These are phyloP conservation scores for Cymodocea nodosa DNA, from an alignment of 116 monocot genomes.

Conservation along the genomic window DNA sequence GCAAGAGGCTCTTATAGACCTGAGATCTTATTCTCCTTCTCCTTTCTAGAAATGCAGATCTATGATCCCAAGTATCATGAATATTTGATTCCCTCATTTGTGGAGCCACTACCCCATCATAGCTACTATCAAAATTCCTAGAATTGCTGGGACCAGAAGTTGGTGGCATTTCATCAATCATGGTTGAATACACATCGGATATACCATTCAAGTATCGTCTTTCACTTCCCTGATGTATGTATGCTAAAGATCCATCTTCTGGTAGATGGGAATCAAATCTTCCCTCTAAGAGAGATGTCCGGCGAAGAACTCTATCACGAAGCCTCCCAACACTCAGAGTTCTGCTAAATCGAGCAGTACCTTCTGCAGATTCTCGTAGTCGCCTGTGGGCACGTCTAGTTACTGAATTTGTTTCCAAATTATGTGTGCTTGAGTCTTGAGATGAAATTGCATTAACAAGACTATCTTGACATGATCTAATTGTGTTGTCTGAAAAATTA, in stretches of 20 bases:
- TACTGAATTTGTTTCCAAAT: slow-evolving; percentile 13
- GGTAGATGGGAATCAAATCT: slow-evolving; percentile 21
- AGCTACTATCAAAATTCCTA: slow-evolving; percentile 6
- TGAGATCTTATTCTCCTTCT: slow-evolving; percentile 79
- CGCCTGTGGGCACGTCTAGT: slow-evolving; percentile 27
- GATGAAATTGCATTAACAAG: slow-evolving; percentile 8
- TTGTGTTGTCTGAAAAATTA: slow-evolving; percentile 4
- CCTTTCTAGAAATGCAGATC: slow-evolving; percentile 57
- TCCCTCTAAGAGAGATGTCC: slow-evolving; percentile 41
- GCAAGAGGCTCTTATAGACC: slow-evolving; percentile 13
- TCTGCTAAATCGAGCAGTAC: slow-evolving; percentile 72
- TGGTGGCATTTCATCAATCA: slow-evolving; percentile 10
- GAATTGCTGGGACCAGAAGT: slow-evolving; percentile 3
- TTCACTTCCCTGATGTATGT: slow-evolving; percentile 15
- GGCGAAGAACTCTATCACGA: slow-evolving; percentile 85
- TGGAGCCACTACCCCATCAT: slow-evolving; percentile 13
- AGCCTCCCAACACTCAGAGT: slow-evolving; percentile 86
- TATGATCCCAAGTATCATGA: slow-evolving; percentile 34
- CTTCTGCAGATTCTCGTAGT: slow-evolving; percentile 43
- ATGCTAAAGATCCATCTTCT: slow-evolving; percentile 28
- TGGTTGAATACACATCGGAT: slow-evolving; percentile 20
- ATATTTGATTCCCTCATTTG: slow-evolving; percentile 17
- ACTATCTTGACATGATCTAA: background rate
- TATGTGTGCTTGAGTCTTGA: slow-evolving; percentile 8
- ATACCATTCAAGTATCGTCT: slow-evolving; percentile 26